Conservation (phyloP, 1,284 basidiomycete genomes). For the Cutaneotrichosporon sp. region DNA sequence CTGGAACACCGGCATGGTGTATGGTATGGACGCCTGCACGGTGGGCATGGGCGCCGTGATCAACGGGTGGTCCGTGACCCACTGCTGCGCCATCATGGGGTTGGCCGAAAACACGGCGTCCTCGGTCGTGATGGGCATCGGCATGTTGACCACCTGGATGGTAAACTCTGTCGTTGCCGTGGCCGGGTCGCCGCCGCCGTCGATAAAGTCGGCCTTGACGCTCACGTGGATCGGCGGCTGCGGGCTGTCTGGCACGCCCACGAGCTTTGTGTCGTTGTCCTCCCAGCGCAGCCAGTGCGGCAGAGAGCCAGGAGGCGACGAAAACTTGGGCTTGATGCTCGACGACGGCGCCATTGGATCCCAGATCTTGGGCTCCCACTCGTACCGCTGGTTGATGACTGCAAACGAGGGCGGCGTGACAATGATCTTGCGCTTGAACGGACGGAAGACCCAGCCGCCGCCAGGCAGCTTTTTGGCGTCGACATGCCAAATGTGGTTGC, state of each 20-base stretch:
- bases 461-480: slow-evolving; percentile 79
- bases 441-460: slow-evolving; percentile 82
- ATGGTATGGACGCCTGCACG: slow-evolving; percentile 1
- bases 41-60: not conserved
- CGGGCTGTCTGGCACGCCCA: slow-evolving; percentile 30
- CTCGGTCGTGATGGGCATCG: slow-evolving; percentile 2
- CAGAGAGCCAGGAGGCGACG: slow-evolving; percentile 62
- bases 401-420: slow-evolving; percentile 74
- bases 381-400: slow-evolving; percentile 69
- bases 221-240: slow-evolving; percentile 26
- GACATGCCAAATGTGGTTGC: slow-evolving; percentile 99
- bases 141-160: slow-evolving; percentile 27
- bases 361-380: slow-evolving; percentile 92
- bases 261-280: slow-evolving; percentile 53
- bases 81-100: not conserved
- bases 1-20: slow-evolving; percentile 2
- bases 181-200: slow-evolving; percentile 27
- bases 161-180: slow-evolving; percentile 30
- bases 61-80: slow-evolving; percentile 1
- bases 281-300: slow-evolving; percentile 87
- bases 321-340: slow-evolving; percentile 70
- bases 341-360: slow-evolving; percentile 85
- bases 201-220: slow-evolving; percentile 35
- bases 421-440: slow-evolving; percentile 81
- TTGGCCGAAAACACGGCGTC: not conserved